Evolutionary conservation across 768 basidiomycete species (phyloP).

Genomic region (Psilocybe cyanescens): DNA sequence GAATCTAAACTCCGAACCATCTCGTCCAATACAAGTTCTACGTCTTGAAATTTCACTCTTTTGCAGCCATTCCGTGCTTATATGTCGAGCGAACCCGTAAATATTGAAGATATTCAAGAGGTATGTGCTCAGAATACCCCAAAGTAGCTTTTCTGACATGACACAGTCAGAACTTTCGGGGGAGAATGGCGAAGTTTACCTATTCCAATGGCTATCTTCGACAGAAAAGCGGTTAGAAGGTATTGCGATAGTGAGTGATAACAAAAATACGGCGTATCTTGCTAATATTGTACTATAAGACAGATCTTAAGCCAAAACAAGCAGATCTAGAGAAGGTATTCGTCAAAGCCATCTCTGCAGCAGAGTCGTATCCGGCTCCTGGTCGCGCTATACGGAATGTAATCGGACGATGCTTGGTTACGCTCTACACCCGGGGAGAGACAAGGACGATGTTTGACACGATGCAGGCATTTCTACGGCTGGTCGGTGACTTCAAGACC

Average conservation of each 20-base stretch:
- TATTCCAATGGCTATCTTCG: constrained; percentile 82
- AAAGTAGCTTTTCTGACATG: not conserved
- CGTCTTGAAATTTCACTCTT: not conserved
- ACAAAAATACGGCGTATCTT: not conserved
- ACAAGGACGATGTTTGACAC: constrained; percentile 87
- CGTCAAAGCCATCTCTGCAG: constrained; percentile 68
- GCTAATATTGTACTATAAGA: constrained; percentile 41
- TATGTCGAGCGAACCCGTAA: not conserved
- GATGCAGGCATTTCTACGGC: constrained; percentile 74
- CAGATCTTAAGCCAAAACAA: constrained; percentile 68
- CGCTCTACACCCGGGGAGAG: constrained; percentile 80
- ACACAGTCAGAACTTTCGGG: constrained; percentile 65
- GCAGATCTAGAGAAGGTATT: constrained; percentile 62
- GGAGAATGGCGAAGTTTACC: constrained; percentile 81
- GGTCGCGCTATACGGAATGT: constrained; percentile 86
- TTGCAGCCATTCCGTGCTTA: not conserved
- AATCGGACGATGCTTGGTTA: constrained; percentile 75
- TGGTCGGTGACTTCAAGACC: constrained; percentile 73
- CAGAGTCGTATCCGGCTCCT: constrained; percentile 74
- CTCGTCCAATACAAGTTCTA: too few species aligned
- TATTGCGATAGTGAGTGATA: constrained; percentile 52
- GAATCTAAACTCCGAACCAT: too few species aligned
- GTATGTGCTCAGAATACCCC: not conserved
- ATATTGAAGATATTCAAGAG: not conserved
- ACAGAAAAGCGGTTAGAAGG: constrained; percentile 61